These are phyloP conservation scores for Chlamydomonas schloesseri DNA, from an alignment of 139 green algal genomes.

Conservation along the genomic window DNA sequence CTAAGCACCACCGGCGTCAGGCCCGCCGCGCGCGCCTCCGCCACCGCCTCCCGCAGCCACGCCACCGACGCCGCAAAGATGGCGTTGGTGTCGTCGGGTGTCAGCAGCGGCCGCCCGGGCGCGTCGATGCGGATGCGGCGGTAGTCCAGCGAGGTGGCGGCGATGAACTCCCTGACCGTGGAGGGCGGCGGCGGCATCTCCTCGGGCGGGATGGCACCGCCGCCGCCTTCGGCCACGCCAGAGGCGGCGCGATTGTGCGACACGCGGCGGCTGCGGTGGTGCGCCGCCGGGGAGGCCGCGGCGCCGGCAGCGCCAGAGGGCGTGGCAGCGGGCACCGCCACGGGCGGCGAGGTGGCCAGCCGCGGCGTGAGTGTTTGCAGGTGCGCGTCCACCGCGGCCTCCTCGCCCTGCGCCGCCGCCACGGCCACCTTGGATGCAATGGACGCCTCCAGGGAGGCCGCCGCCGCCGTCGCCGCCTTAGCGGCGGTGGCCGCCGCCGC, in stretches of 20 bases:
- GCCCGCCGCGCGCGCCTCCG: neutral
- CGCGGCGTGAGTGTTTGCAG: too few species aligned
- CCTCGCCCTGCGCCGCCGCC: too few species aligned
- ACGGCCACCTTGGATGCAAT: too few species aligned
- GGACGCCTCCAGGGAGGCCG: too few species aligned
- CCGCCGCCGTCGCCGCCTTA: too few species aligned
- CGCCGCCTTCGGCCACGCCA: neutral
- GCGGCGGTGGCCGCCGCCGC: too few species aligned
- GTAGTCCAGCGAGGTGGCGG: slow-evolving; percentile 38
- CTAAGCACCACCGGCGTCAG: slow-evolving; percentile 23
- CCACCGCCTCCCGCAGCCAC: neutral
- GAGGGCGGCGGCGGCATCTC: neutral
- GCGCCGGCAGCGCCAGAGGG: too few species aligned
- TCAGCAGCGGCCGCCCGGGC: slow-evolving; percentile 7
- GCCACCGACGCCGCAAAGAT: neutral
- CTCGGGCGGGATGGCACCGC: too few species aligned
- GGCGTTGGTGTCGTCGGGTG: slow-evolving; percentile 17
- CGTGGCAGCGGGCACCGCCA: too few species aligned
- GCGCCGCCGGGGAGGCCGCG: too few species aligned
- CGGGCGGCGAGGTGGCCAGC: too few species aligned
- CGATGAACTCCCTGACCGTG: slow-evolving; percentile 26
- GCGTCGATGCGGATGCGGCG: slow-evolving; percentile 11
- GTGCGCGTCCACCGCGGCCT: too few species aligned
- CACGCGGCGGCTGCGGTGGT: neutral
- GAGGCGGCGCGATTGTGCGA: neutral